Conservation (phyloP, 371 early-diverging fungal genomes). For the Actinomortierella ambigua region DNA sequence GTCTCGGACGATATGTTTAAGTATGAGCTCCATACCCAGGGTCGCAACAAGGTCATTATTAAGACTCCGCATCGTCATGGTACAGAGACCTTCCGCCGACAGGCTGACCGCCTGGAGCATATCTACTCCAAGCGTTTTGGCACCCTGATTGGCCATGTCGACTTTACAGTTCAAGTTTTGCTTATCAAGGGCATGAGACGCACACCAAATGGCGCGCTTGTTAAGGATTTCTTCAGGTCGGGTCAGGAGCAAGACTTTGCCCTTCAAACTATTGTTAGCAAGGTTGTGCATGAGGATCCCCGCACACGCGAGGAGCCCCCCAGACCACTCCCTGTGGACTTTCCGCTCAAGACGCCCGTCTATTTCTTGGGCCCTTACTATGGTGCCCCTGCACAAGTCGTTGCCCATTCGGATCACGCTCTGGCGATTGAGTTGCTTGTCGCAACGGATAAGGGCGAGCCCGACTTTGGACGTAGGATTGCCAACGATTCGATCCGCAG, state of each 20-base stretch:
- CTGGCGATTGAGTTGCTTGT: conserved; percentile 59
- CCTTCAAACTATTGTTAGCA: conserved; percentile 71
- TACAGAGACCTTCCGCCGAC: conserved; percentile 61
- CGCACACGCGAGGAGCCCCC: conserved; percentile 68
- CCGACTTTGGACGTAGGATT: conserved; percentile 61
- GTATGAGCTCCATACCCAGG: conserved; percentile 60
- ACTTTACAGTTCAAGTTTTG: conserved; percentile 72
- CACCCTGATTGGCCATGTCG: conserved; percentile 70
- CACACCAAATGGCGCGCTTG: conserved; percentile 78
- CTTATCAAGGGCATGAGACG: conserved; percentile 74
- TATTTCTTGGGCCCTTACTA: conserved; percentile 79
- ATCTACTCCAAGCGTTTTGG: conserved; percentile 65
- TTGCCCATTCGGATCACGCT: conserved; percentile 56
- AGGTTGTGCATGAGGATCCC: conserved; percentile 69
- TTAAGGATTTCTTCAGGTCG: conserved; percentile 80
- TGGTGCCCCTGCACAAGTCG: conserved; percentile 79
- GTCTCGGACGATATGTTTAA: conserved; percentile 72
- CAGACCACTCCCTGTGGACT: conserved; percentile 61
- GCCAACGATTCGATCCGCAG: conserved; percentile 46
- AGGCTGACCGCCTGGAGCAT: conserved; percentile 63
- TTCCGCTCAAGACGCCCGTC: conserved; percentile 66
- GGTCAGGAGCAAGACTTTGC: conserved; percentile 68
- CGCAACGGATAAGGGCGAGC: conserved; percentile 49
- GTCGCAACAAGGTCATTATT: conserved; percentile 49
- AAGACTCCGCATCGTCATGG: conserved; percentile 52